Base-by-base conservation (phyloP, 2,329 filamentous ascomycete genomes). In the Fusarium sp. region DNA sequence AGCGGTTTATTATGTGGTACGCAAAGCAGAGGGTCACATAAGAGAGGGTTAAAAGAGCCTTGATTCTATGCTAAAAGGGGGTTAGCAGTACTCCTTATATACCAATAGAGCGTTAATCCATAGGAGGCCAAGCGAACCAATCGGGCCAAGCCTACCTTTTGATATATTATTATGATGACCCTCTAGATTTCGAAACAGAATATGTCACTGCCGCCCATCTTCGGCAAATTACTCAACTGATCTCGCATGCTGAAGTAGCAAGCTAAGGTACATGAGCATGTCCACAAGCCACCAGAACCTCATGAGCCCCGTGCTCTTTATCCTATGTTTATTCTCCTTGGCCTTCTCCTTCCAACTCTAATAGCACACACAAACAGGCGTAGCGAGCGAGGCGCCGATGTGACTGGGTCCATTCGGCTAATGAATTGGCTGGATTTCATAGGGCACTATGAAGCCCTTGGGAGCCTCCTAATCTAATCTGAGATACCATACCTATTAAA, bases 401-500 rank as follows among this genome's bases (percentile, higher is more conserved):
- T 47, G 30, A 5, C 58, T 67, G 11, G 58, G 58, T 0, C 38
- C 62, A 5, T 67, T 67, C 2, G 58, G 28, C 23, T 71, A 67
- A 30, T 64, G 64, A 23, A 59, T 50, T 3, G 63, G 69, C 38
- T 63, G 63, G 44, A 60, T 44, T 16, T 60, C 53, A 9, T 69
- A 56, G 1, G 50, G 52, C 0, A 74, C 28, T 16, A 53, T 32
- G 25, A 67, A 64, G 2, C 60, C 53, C 5, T 49, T 44, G 2
- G 57, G 47, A 5, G 52, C 58, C 0, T 62, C 28, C 9, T 21
- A 62, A 32, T 62, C 6, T 71, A 75, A 10, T 64, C 43, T 1
- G 72, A 73, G 5, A 44, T 13, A 6, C 69, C 72, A 6, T 63
- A 75, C 4, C 69, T 69, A 23, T 75, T 64, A 21, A 75, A 75